phyloP scores from a whole-genome alignment of 2,329 filamentous ascomycete species.

The Stemphylium beticola region DNA sequence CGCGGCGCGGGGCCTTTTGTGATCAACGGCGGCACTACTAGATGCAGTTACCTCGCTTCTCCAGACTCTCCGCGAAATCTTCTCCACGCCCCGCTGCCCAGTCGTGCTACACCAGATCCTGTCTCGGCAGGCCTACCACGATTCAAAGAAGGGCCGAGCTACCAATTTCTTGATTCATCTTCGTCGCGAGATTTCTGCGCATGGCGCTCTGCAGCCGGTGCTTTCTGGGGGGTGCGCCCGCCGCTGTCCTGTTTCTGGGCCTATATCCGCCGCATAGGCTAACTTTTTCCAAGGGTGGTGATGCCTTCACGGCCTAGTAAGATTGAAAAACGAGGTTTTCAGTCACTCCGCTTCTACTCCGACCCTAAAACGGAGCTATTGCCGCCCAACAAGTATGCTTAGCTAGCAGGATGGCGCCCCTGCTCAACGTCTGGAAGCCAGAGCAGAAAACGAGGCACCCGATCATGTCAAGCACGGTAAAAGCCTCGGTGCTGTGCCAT shows the following conservation, averaged over 20 bases:
- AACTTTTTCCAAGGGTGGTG: conserved; percentile 5
- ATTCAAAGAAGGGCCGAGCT: conserved; percentile 11
- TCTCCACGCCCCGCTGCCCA: conserved; percentile 17
- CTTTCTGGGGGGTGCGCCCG: conserved; percentile 22
- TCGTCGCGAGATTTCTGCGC: background rate
- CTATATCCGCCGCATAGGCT: conserved; percentile 19
- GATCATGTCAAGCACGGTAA: conserved; percentile 15
- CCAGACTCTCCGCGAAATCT: conserved; percentile 26
- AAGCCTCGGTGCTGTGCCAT: conserved; percentile 25
- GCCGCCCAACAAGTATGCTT: conserved; percentile 27
- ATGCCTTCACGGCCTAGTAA: conserved; percentile 1
- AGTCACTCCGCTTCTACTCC: conserved; percentile 2
- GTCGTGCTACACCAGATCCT: conserved; percentile 5
- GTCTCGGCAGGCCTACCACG: conserved; percentile 1
- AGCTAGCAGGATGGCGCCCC: conserved; percentile 26
- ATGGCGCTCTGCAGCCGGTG: conserved; percentile 10
- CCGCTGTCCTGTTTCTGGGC: conserved; percentile 21
- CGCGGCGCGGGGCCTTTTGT: conserved; percentile 7
- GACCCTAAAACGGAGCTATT: conserved; percentile 13
- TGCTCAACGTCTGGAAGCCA: conserved; percentile 9
- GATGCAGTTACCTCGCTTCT: conserved; percentile 12
- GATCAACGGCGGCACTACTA: conserved; percentile 17
- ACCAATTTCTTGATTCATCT: conserved; percentile 13
- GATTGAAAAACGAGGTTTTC: background rate
- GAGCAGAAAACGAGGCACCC: conserved; percentile 20